Evolutionary conservation across 2,329 filamentous ascomycete genomes (phyloP).

Genomic region (Talaromyces sp.): DNA sequence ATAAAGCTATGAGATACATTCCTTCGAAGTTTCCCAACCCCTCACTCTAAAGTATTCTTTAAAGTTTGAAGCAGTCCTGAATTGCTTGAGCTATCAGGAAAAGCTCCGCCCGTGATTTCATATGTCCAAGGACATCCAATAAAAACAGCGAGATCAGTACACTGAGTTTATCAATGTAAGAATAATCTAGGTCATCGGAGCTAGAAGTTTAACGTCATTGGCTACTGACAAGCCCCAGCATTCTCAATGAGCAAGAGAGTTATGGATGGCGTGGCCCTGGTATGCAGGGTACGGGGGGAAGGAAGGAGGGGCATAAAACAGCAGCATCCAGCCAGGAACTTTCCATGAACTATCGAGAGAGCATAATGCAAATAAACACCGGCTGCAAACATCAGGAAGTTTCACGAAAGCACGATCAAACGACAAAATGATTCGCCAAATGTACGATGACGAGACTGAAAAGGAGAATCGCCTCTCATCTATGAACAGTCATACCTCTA

Average conservation of each 20-base stretch:
- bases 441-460: slow-evolving; percentile 9
- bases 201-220: slow-evolving; percentile 5
- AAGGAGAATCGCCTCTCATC: not conserved
- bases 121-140: not conserved
- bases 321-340: not conserved
- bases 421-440: slow-evolving; percentile 5
- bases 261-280: slow-evolving; percentile 16
- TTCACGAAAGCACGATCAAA: not conserved
- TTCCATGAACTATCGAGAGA: too few relatives aligned
- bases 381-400: not conserved
- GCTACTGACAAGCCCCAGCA: slow-evolving; percentile 4
- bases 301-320: not conserved
- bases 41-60: not conserved
- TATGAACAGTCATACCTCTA: not conserved
- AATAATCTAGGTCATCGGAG: not conserved
- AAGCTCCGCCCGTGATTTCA: slow-evolving; percentile 2
- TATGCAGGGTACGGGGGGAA: slow-evolving; percentile 13
- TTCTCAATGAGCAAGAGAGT: slow-evolving; percentile 17
- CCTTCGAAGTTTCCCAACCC: not conserved
- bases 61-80: slow-evolving; percentile 3
- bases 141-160: not conserved
- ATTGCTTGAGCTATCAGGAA: slow-evolving; percentile 5
- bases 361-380: not conserved
- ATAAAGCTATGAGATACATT: not conserved
- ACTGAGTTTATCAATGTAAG: slow-evolving; percentile 1